Evolutionary conservation across 441 rosid species (phyloP).

Genomic region (Flueggea neowawraea): DNA sequence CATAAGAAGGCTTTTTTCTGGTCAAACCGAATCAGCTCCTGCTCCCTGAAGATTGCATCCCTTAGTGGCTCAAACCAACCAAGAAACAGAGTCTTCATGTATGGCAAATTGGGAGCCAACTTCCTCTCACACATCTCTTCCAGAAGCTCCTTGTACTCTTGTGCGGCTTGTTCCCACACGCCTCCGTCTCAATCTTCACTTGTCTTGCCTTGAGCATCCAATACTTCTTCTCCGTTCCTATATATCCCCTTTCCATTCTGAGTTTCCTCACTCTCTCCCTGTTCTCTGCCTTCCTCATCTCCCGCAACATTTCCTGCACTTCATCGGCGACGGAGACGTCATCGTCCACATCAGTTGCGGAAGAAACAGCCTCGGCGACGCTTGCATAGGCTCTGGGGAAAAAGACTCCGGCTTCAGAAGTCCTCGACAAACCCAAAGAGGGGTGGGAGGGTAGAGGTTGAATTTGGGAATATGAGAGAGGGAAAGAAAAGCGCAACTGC

Average conservation of each 20-base stretch:
- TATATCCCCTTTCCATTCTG: conserved; percentile 30
- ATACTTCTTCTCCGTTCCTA: conserved; percentile 45
- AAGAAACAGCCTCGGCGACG: conserved; percentile 78
- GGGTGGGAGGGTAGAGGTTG: background rate
- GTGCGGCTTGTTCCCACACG: conserved; percentile 95
- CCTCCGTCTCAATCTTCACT: conserved; percentile 90
- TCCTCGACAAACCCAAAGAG: conserved; percentile 6
- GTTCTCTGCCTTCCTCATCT: conserved; percentile 50
- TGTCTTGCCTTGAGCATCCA: conserved; percentile 59
- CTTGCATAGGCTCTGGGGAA: conserved; percentile 56
- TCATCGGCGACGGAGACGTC: conserved; percentile 61
- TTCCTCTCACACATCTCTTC: conserved; percentile 91
- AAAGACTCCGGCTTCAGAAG: conserved; percentile 1
- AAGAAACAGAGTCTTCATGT: conserved; percentile 81
- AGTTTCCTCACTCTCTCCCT: conserved; percentile 30
- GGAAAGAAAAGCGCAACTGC: background rate
- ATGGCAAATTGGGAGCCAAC: conserved; percentile 90
- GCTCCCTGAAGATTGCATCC: conserved; percentile 71
- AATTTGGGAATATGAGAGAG: background rate
- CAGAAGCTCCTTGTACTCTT: conserved; percentile 80
- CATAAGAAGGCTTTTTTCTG: conserved; percentile 49
- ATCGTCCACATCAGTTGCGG: conserved; percentile 73
- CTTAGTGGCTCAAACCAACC: conserved; percentile 96
- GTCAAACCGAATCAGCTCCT: conserved; percentile 49
- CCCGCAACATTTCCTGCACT: conserved; percentile 54